A percentile compares a stretch with the other conserved stretches of the same genome.
Evolutionary conservation across 441 rosid genomes (phyloP).

Genomic region (Gossypium laxum): DNA sequence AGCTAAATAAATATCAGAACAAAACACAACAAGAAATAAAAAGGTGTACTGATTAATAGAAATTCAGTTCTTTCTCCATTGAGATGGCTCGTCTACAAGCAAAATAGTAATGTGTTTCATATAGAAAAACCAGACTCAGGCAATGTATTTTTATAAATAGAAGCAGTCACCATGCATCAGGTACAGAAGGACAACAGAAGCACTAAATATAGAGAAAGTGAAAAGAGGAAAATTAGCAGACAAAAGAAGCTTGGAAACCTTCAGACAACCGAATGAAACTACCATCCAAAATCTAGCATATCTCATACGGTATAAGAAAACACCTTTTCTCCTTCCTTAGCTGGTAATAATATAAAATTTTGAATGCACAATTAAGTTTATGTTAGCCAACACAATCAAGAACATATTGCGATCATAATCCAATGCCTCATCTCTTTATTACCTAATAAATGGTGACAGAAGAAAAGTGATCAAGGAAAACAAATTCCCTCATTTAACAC

Average conservation of each 20-base stretch:
- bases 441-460: neutral
- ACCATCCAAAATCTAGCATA: neutral
- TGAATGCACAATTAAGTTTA: neutral
- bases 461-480: neutral
- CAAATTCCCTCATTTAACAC: neutral
- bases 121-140: neutral
- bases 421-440: neutral
- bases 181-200: neutral
- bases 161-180: neutral
- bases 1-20: neutral
- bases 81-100: neutral
- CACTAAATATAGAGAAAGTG: neutral
- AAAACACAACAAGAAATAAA: neutral
- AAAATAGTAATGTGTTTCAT: neutral
- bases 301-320: neutral
- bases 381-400: neutral
- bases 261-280: neutral
- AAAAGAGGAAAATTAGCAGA: neutral
- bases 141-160: neutral
- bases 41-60: neutral
- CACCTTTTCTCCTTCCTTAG: neutral
- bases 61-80: slow-evolving; percentile 3
- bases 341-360: neutral
- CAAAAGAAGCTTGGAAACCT: neutral
- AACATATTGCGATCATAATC: neutral